A percentile compares a stretch with the other conserved stretches of the same genome.
Conservation (phyloP, 2,329 filamentous ascomycete species). For the Hawksworthiomyces lignivorus region DNA sequence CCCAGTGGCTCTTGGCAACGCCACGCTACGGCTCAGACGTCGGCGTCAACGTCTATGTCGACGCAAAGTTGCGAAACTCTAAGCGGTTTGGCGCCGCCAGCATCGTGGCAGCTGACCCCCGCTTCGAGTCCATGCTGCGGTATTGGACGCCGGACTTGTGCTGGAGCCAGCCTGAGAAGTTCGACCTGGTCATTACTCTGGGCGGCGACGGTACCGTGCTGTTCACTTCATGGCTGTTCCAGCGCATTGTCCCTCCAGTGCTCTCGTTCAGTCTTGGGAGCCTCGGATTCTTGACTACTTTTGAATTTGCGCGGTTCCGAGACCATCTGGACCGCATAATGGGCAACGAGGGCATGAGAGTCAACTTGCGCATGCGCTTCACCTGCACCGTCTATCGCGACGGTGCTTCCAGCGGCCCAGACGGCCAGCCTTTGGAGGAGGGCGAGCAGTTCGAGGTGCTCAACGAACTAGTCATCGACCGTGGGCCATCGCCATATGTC, state of each 20-base stretch:
- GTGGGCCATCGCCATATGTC: constrained; percentile 91
- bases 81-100: constrained; percentile 76
- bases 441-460: constrained; percentile 96
- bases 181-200: constrained; percentile 85
- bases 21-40: constrained; percentile 82
- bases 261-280: constrained; percentile 78
- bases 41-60: constrained; percentile 98
- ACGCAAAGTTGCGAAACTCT: constrained; percentile 82
- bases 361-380: constrained; percentile 97
- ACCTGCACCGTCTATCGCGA: constrained; percentile 93
- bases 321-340: constrained; percentile 81
- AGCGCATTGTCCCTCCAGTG: constrained; percentile 77
- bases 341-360: constrained; percentile 92
- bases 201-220: constrained; percentile 82
- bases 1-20: constrained; percentile 80
- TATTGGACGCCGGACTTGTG: constrained; percentile 98
- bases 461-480: constrained; percentile 97
- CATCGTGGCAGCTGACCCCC: constrained; percentile 64
- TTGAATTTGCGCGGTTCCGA: constrained; percentile 82
- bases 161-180: constrained; percentile 88
- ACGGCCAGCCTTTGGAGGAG: constrained; percentile 67
- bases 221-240: constrained; percentile 88
- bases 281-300: constrained; percentile 81
- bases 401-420: constrained; percentile 34
- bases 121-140: constrained; percentile 75